A percentile compares a stretch with the other conserved stretches of the same genome.
Evolutionary conservation across 805 yeast genomes (phyloP).

Genomic region (Candida schatavii): DNA sequence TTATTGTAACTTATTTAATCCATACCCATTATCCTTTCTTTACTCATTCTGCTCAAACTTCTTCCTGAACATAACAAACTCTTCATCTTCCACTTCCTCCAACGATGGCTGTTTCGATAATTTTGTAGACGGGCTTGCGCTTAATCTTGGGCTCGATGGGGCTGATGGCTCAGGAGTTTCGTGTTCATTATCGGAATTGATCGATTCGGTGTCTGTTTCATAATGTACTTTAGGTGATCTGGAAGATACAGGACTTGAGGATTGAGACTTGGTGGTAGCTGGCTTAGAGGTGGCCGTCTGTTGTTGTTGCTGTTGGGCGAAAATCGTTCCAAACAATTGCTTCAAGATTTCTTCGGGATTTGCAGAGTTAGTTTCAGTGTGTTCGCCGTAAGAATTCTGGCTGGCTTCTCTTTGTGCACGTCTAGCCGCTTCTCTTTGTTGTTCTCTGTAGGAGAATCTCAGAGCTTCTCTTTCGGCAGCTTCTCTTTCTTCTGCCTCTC

Average conservation of each 20-base stretch:
- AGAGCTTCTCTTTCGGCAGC: not conserved
- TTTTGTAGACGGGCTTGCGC: conserved; percentile 5
- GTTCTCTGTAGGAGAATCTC: conserved; percentile 4
- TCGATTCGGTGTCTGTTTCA: conserved; percentile 17
- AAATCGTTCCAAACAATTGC: conserved; percentile 17
- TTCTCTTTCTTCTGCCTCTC: not conserved
- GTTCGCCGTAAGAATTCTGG: not conserved
- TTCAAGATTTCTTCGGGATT: conserved; percentile 18
- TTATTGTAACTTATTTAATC: no score
- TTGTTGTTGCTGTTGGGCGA: conserved; percentile 3
- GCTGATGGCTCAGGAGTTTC: conserved; percentile 5
- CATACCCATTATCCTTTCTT: no score
- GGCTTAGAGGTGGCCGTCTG: conserved; percentile 5
- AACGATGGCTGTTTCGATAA: conserved; percentile 27
- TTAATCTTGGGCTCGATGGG: conserved; percentile 1
- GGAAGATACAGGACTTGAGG: not conserved
- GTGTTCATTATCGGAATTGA: conserved; percentile 14
- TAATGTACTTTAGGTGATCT: not conserved
- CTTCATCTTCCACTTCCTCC: conserved; percentile 35
- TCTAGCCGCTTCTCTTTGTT: not conserved
- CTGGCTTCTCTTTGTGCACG: not conserved
- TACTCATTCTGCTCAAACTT: no score
- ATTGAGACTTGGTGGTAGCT: conserved; percentile 5
- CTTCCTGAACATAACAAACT: conserved; percentile 38
- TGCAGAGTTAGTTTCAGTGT: not conserved